Evolutionary conservation across 495 filamentous ascomycete species (phyloP), one percentile per base, ranked within the genome.

Genomic region (Penicillium manginii): DNA sequence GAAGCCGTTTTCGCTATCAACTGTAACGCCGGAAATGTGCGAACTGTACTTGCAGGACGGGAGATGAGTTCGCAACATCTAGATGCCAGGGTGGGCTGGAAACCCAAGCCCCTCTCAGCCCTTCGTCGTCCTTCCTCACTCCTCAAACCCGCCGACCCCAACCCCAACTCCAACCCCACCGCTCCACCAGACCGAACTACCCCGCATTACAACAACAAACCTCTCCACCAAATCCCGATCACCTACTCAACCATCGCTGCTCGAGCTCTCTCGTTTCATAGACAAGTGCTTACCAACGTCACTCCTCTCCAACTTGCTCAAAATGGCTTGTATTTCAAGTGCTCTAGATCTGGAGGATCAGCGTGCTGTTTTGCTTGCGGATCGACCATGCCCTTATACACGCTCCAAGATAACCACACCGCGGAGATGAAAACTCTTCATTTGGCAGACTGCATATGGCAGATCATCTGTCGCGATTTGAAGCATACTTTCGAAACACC

Each of bases 91-190:
- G 54, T 2, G 29, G 42, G 9, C 47, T 57, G 55, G 55, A 57
- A 57, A 14, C 55, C 46, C 47, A 57, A 57, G 47, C 55, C 55
- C 29, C 55, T 57, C 55, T 57, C 35, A 50, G 55, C 55, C 31
- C 55, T 50, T 18, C 40, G 40, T n/a, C 35, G 46, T 57, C 46
- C 47, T 43, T 52, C 50, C 33, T 57, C 55, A 22, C 55, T 50
- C 33, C 47, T 57, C 47, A 50, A 57, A 57, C 14, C 35, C 35
- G 9, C 26, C 26, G 9, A 29, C 26, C 23, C 33, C 33, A 37
- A 37, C 33, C 26, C 55, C 55, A 21, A n/a, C n/a, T n/a, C 47
- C 43, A 57, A 50, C 46, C 46, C 55, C 46, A 29, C 47, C 33
- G 19, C 31, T 57, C 54, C 54, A 50, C 54, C 45, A 9, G 10